Conservation (phyloP, 257 asterid genomes). For the Capsicum pubescens region DNA sequence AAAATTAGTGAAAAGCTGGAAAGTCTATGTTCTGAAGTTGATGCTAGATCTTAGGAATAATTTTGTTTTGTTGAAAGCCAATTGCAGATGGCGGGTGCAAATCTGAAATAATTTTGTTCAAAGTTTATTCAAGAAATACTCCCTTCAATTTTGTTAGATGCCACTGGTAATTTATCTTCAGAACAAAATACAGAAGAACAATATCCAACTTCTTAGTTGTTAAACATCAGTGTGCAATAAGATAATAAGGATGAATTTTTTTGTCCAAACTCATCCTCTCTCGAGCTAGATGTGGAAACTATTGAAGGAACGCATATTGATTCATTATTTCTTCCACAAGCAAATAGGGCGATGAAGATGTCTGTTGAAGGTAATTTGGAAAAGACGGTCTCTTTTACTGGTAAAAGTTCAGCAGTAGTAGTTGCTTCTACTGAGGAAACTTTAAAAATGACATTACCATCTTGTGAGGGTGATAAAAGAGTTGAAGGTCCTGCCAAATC, state of each 20-base stretch:
- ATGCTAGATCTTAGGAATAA: constrained; percentile 30
- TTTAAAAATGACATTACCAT: background rate
- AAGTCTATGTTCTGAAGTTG: constrained; percentile 31
- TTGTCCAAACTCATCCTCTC: background rate
- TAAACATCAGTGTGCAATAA: background rate
- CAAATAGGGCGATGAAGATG: constrained; percentile 24
- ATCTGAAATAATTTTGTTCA: constrained; percentile 37
- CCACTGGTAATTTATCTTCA: background rate
- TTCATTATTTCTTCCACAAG: background rate
- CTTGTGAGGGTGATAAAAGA: background rate
- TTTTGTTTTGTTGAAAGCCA: constrained; percentile 36
- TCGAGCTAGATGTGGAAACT: background rate
- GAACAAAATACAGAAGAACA: constrained; percentile 14
- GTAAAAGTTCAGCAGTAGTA: constrained; percentile 6
- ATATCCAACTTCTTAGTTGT: constrained; percentile 2
- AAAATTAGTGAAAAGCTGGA: constrained; percentile 32
- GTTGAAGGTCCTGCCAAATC: background rate
- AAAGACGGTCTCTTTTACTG: constrained; percentile 3
- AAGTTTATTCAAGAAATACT: constrained; percentile 37
- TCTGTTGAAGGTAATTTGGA: constrained; percentile 25
- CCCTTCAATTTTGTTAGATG: constrained; percentile 15
- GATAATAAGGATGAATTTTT: constrained; percentile 19
- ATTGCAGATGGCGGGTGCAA: constrained; percentile 33
- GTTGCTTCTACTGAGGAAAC: constrained; percentile 9
- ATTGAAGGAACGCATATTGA: background rate